phyloP scores from a whole-genome alignment of 768 basidiomycete species.

The Clathrus columnatus region DNA sequence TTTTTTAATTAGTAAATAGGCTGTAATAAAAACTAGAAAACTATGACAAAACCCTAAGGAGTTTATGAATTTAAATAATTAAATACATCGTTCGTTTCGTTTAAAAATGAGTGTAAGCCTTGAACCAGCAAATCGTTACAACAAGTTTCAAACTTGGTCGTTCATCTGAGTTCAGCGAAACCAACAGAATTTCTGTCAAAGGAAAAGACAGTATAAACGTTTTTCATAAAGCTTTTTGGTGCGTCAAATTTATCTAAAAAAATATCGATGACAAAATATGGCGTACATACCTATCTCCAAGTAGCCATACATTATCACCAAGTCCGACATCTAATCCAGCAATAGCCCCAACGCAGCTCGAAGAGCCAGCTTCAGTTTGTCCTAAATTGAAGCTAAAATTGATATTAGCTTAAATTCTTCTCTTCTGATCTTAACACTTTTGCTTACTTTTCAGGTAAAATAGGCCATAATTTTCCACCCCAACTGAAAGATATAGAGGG shows the following conservation, averaged over 20 bases:
- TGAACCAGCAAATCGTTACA: too few relatives aligned
- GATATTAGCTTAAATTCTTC: too few relatives aligned
- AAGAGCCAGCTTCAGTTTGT: background rate
- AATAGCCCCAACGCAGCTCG: slow-evolving; percentile 22
- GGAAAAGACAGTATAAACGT: slow-evolving; percentile 25
- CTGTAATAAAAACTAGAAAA: too few relatives aligned
- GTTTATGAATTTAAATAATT: too few relatives aligned
- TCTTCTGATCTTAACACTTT: background rate
- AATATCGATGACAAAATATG: background rate
- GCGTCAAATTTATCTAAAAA: background rate
- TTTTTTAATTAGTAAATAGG: too few relatives aligned
- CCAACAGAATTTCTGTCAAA: slow-evolving; percentile 20
- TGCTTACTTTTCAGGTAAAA: background rate
- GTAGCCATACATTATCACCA: slow-evolving; percentile 23
- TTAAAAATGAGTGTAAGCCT: too few relatives aligned
- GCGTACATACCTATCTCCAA: slow-evolving; percentile 17
- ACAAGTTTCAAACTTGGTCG: too few relatives aligned
- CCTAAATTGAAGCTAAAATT: slow-evolving; percentile 1
- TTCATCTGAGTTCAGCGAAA: slow-evolving; percentile 12
- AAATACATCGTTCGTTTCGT: too few relatives aligned
- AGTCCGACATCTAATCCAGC: slow-evolving; percentile 23
- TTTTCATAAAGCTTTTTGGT: slow-evolving; percentile 24
- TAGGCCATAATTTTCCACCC: background rate
- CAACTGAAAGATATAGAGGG: slow-evolving; percentile 7
- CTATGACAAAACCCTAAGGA: too few relatives aligned